These are phyloP conservation scores for Suillus luteus DNA, from an alignment of 768 basidiomycete species.

Conservation along the genomic window DNA sequence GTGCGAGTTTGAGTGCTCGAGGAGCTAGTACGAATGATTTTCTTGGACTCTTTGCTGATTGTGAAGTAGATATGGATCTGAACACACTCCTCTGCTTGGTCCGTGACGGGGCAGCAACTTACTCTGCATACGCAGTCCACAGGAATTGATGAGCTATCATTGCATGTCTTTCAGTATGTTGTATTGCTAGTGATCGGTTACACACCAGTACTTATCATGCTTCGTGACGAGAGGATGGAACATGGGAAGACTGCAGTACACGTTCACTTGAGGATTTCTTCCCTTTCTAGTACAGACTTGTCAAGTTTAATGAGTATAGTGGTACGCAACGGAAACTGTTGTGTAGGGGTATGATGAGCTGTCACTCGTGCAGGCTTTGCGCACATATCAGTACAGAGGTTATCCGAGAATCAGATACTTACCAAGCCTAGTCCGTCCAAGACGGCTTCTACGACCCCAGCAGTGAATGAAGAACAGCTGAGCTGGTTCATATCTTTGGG, in stretches of 20 bases:
- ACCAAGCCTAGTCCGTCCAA: conserved; percentile 94
- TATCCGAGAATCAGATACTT: conserved; percentile 37
- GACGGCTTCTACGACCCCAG: conserved; percentile 96
- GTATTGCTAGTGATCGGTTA: background rate
- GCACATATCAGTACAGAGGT: conserved; percentile 8
- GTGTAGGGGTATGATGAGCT: conserved; percentile 87
- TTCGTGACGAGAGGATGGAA: background rate
- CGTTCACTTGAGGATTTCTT: conserved; percentile 80
- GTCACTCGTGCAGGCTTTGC: conserved; percentile 92
- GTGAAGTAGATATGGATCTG: background rate
- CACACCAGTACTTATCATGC: background rate
- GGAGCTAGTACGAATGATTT: conserved; percentile 74
- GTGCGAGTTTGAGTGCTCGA: conserved; percentile 82
- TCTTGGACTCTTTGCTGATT: conserved; percentile 27
- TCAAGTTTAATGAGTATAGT: conserved; percentile 99
- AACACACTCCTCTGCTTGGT: background rate
- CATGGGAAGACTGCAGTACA: conserved; percentile 8
- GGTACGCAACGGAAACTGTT: conserved; percentile 78
- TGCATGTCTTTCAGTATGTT: background rate
- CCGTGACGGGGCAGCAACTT: background rate
- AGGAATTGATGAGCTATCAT: background rate
- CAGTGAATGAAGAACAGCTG: conserved; percentile 96
- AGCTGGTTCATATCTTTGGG: conserved; percentile 93
- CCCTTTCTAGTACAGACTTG: conserved; percentile 88
- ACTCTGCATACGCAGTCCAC: background rate